These are phyloP conservation scores for Ustilago tritici DNA, from an alignment of 1,284 basidiomycete genomes.

Conservation along the genomic window DNA sequence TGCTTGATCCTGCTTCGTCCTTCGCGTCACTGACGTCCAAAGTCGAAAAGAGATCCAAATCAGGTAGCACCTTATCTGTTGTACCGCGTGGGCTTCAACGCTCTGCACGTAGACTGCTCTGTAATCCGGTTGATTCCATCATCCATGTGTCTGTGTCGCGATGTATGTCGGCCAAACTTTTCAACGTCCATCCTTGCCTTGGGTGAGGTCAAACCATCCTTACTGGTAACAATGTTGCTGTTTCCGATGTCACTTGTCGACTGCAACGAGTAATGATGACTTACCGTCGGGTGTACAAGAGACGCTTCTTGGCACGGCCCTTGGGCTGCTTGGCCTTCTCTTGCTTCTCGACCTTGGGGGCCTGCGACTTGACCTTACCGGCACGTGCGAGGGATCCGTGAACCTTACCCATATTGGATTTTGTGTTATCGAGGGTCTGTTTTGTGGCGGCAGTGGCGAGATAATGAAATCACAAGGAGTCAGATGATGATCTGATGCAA, in stretches of 20 bases:
- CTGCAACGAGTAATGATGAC: conserved; percentile 54
- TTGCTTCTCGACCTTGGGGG: conserved; percentile 89
- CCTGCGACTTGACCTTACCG: conserved; percentile 98
- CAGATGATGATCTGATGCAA: conserved; percentile 21
- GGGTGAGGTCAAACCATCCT: neutral
- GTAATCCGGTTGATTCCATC: no score
- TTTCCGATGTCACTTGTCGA: conserved; percentile 8
- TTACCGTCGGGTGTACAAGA: conserved; percentile 92
- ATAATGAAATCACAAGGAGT: conserved; percentile 11
- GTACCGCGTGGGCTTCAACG: neutral
- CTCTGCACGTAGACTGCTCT: neutral
- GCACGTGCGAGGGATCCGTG: conserved; percentile 99
- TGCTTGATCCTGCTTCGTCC: neutral
- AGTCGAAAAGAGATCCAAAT: neutral
- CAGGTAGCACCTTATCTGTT: neutral
- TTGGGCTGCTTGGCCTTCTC: conserved; percentile 97
- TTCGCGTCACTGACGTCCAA: neutral
- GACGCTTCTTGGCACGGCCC: conserved; percentile 95
- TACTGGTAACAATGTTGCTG: conserved; percentile 4
- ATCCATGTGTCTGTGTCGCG: no score
- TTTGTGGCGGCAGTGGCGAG: neutral
- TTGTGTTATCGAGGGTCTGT: conserved; percentile 52
- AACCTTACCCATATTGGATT: conserved; percentile 76
- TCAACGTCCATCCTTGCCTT: neutral
- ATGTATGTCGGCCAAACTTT: no score